Conservation (phyloP, 202 grass and related monocot genomes). For the Carex arenaria region DNA sequence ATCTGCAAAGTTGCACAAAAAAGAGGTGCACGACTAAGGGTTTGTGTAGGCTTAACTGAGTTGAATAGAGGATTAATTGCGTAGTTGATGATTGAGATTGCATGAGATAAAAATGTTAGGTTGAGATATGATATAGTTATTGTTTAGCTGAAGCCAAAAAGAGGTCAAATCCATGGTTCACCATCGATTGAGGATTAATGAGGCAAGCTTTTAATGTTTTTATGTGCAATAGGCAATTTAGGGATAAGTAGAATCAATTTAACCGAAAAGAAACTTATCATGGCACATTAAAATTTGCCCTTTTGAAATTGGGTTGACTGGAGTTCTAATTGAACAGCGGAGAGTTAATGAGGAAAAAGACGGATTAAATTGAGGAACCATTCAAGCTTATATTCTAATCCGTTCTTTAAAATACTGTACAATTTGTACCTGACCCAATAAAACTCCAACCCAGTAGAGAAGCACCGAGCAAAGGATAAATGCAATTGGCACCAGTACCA, state of each 20-base stretch:
- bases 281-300: background rate
- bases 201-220: background rate
- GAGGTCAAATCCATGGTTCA: no score
- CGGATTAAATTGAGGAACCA: background rate
- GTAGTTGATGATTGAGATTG: background rate
- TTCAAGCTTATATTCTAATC: background rate
- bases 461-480: conserved; percentile 90
- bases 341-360: background rate
- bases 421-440: conserved; percentile 47
- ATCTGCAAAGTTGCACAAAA: conserved; percentile 37
- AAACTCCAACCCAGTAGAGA: conserved; percentile 87
- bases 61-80: background rate
- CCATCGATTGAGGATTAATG: no score
- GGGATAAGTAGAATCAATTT: background rate
- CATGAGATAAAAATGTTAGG: no score
- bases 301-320: background rate
- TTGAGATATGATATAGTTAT: background rate
- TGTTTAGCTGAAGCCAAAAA: background rate
- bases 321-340: background rate
- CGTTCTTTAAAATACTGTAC: background rate
- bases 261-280: background rate
- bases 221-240: background rate
- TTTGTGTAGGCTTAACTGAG: background rate
- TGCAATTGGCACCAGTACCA: conserved; percentile 88
- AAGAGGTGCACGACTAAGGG: background rate